These are phyloP conservation scores for Globisporangium parvum DNA, from an alignment of 352 stramenopile genomes.

Conservation along the genomic window DNA sequence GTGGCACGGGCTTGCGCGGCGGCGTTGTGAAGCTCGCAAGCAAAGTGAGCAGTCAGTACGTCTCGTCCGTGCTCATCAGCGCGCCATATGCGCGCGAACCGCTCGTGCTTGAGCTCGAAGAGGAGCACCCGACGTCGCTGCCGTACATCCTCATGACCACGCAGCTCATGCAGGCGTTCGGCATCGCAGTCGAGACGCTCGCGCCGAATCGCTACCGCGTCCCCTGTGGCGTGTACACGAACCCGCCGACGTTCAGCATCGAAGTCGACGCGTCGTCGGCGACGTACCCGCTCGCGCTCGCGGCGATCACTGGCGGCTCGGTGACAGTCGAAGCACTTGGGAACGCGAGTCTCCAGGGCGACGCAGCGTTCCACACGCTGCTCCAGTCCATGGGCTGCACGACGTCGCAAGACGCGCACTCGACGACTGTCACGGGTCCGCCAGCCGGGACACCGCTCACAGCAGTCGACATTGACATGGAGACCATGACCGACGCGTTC, in stretches of 20 bases:
- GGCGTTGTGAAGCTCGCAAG: slow-evolving; percentile 84
- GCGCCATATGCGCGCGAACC: slow-evolving; percentile 80
- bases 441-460: slow-evolving; percentile 66
- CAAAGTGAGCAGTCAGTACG: slow-evolving; percentile 94
- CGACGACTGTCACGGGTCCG: slow-evolving; percentile 69
- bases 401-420: slow-evolving; percentile 49
- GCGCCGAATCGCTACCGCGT: slow-evolving; percentile 70
- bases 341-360: slow-evolving; percentile 91
- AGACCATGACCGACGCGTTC: slow-evolving; percentile 96
- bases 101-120: slow-evolving; percentile 88
- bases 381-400: slow-evolving; percentile 74
- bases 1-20: slow-evolving; percentile 63
- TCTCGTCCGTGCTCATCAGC: slow-evolving; percentile 95
- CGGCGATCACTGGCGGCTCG: slow-evolving; percentile 92
- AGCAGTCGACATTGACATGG: slow-evolving; percentile 94
- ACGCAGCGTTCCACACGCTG: slow-evolving; percentile 93
- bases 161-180: slow-evolving; percentile 97
- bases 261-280: slow-evolving; percentile 96
- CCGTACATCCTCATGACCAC: slow-evolving; percentile 94
- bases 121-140: slow-evolving; percentile 95
- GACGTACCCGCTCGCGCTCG: slow-evolving; percentile 95
- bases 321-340: slow-evolving; percentile 94
- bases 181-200: slow-evolving; percentile 89
- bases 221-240: slow-evolving; percentile 67
- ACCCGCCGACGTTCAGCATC: slow-evolving; percentile 66